These are phyloP conservation scores for Quercus bicolor DNA, from an alignment of 306 rosid species.

Conservation along the genomic window DNA sequence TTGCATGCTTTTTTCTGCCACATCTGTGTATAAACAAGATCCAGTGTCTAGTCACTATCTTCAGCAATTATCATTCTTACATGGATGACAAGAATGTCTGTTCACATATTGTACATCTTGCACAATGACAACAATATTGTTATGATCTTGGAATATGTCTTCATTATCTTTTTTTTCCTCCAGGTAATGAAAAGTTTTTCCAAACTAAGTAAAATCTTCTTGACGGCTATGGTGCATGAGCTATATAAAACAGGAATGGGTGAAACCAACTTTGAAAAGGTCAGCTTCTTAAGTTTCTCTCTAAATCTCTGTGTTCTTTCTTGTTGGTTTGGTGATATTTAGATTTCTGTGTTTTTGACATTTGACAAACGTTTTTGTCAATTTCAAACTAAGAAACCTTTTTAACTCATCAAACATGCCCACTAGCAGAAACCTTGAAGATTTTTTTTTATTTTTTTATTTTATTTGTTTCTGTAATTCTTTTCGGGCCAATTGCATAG, in stretches of 20 bases:
- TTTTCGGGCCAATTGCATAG: background rate
- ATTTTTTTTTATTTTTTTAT: background rate
- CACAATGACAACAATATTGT: slow-evolving; percentile 7
- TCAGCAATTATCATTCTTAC: background rate
- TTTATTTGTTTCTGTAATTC: background rate
- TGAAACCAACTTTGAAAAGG: slow-evolving; percentile 95
- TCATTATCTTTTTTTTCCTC: slow-evolving; percentile 9
- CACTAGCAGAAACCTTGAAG: background rate
- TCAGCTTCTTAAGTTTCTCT: slow-evolving; percentile 34
- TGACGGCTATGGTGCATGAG: slow-evolving; percentile 90
- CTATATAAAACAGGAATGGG: slow-evolving; percentile 91
- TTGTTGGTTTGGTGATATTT: background rate
- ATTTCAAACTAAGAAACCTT: background rate
- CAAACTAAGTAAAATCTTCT: slow-evolving; percentile 67
- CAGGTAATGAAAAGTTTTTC: slow-evolving; percentile 86
- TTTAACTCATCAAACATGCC: background rate
- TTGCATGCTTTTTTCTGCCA: slow-evolving; percentile 5
- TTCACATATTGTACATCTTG: slow-evolving; percentile 11
- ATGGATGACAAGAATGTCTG: background rate
- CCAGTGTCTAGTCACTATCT: slow-evolving; percentile 4
- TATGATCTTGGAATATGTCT: background rate
- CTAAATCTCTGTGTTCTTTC: background rate
- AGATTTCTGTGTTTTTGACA: slow-evolving; percentile 6
- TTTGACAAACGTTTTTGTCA: background rate
- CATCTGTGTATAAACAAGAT: slow-evolving; percentile 5